These are phyloP conservation scores for Heracleum sosnowskyi DNA, from an alignment of 129 eudicot species.

Conservation along the genomic window DNA sequence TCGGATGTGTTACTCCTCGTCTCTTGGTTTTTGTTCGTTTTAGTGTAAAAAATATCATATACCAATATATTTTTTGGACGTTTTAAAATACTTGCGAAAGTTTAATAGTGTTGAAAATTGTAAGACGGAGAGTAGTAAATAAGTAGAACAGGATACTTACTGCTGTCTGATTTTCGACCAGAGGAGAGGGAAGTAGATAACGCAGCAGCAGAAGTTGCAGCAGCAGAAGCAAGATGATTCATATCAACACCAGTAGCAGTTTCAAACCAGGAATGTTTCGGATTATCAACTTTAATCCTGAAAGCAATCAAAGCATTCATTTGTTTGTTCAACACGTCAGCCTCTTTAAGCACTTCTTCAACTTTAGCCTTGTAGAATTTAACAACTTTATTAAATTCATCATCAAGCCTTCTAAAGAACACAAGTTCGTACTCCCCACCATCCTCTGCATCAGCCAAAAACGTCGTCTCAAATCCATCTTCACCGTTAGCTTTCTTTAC, in stretches of 20 bases:
- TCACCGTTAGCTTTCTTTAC: slow-evolving; percentile 12
- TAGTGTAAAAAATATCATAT: too few relatives aligned
- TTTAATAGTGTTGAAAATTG: neutral
- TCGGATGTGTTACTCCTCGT: too few relatives aligned
- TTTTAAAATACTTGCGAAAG: too few relatives aligned
- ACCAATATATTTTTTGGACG: too few relatives aligned
- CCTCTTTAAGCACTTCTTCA: slow-evolving; percentile 36
- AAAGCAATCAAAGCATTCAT: slow-evolving; percentile 57
- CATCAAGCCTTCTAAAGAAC: slow-evolving; percentile 40
- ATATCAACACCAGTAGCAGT: neutral
- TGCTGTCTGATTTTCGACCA: slow-evolving; percentile 3
- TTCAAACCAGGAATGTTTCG: slow-evolving; percentile 3
- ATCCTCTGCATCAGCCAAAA: slow-evolving; percentile 42
- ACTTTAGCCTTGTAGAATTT: slow-evolving; percentile 42
- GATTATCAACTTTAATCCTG: slow-evolving; percentile 34
- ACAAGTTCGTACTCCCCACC: slow-evolving; percentile 45
- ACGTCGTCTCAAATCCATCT: slow-evolving; percentile 31
- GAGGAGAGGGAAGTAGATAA: slow-evolving; percentile 21
- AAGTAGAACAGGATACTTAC: slow-evolving; percentile 9
- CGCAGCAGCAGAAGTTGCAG: slow-evolving; percentile 19
- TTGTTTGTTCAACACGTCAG: slow-evolving; percentile 40
- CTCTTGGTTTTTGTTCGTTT: too few relatives aligned
- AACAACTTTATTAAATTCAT: slow-evolving; percentile 51
- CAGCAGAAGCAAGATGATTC: slow-evolving; percentile 17
- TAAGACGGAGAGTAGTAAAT: neutral